These are phyloP conservation scores for Magnolia sinica DNA, from an alignment of 164 flowering plant species.

Conservation along the genomic window DNA sequence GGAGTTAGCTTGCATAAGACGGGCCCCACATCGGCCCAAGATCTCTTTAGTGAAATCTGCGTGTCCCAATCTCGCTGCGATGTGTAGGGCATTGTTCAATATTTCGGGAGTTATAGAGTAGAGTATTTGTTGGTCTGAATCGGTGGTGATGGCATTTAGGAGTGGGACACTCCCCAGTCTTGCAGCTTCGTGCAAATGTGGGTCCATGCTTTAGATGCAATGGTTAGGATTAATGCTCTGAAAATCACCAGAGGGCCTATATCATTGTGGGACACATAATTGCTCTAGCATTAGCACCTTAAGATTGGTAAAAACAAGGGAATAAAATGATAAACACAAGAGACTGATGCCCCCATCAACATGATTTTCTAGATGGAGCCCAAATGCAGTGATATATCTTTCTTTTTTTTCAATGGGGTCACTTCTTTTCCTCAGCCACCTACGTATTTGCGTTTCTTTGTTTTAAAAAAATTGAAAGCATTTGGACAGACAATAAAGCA, in stretches of 20 bases:
- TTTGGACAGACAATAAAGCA: too few species aligned
- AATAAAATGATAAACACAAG: not conserved
- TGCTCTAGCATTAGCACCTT: not conserved
- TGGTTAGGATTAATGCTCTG: not conserved
- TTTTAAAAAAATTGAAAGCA: too few species aligned
- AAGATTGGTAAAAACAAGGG: too few species aligned
- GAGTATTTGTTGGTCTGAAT: not conserved
- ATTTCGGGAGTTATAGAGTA: not conserved
- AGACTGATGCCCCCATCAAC: not conserved
- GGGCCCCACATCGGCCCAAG: not conserved
- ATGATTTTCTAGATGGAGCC: not conserved
- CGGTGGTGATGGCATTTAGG: not conserved
- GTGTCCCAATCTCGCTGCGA: slow-evolving; percentile 8
- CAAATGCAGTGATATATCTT: not conserved
- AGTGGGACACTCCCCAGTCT: not conserved
- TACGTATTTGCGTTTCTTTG: too few species aligned
- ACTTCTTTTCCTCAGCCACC: too few species aligned
- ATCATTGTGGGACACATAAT: not conserved
- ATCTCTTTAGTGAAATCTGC: slow-evolving; percentile 1
- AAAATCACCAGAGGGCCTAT: not conserved
- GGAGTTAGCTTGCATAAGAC: not conserved
- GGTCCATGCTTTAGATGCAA: not conserved
- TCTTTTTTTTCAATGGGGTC: too few species aligned
- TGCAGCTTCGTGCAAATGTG: not conserved
- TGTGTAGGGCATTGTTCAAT: slow-evolving; percentile 2